Conservation (phyloP, 257 asterid species). For the Capsicum chinense region DNA sequence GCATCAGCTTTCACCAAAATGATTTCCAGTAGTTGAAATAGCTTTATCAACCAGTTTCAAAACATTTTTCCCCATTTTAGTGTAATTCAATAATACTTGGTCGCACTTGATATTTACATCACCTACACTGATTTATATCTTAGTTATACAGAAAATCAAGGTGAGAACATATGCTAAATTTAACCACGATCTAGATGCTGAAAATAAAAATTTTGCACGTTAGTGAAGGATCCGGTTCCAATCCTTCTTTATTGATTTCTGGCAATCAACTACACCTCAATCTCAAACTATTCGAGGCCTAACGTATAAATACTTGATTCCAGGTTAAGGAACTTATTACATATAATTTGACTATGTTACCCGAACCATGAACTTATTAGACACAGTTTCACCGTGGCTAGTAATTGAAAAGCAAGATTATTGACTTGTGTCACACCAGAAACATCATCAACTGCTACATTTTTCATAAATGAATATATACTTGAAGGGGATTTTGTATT, state of each 20-base stretch:
- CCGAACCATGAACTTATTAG: not conserved
- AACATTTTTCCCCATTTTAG: not conserved
- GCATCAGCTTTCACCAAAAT: not conserved
- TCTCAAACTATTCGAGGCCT: not conserved
- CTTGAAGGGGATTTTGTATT: slow-evolving; percentile 27
- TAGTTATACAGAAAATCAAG: too few relatives aligned
- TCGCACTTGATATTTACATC: not conserved
- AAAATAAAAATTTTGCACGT: too few relatives aligned
- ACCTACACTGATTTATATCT: not conserved
- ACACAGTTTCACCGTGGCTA: not conserved
- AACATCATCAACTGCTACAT: not conserved
- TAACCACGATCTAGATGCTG: too few relatives aligned
- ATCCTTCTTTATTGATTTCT: too few relatives aligned
- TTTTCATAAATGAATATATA: not conserved
- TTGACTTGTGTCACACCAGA: not conserved
- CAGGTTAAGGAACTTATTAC: not conserved
- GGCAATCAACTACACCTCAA: not conserved
- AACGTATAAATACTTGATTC: not conserved
- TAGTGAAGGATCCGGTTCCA: not conserved
- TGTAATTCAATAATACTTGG: not conserved
- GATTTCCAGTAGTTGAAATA: not conserved
- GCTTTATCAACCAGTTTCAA: not conserved
- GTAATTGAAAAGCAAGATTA: not conserved
- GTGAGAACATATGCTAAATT: not conserved
- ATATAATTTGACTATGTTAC: not conserved